phyloP scores from a whole-genome alignment of 176 grass and related monocot genomes.

The Calamus simplicifolius region DNA sequence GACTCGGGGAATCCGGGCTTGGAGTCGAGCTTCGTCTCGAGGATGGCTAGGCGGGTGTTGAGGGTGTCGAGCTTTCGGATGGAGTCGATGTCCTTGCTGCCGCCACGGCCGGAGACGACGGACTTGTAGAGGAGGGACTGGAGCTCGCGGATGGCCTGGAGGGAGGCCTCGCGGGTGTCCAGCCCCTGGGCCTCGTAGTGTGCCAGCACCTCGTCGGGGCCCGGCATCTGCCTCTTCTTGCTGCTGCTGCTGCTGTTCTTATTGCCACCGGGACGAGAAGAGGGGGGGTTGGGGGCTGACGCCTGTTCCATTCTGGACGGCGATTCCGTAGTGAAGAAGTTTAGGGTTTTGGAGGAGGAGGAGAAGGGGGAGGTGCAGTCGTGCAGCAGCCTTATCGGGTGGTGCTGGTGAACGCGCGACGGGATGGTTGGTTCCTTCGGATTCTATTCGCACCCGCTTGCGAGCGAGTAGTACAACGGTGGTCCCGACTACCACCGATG shows the following conservation, averaged over 20 bases:
- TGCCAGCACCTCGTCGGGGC: constrained; percentile 15
- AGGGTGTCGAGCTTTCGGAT: constrained; percentile 21
- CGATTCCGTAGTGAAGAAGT: too few species aligned
- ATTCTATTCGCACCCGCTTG: too few species aligned
- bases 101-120: constrained; percentile 7
- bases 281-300: not conserved
- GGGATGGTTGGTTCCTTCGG: too few species aligned
- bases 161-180: constrained; percentile 7
- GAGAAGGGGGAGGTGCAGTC: too few species aligned
- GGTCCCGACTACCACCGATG: too few species aligned
- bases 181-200: constrained; percentile 22
- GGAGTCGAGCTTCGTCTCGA: constrained; percentile 22
- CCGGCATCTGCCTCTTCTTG: not conserved
- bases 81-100: constrained; percentile 15
- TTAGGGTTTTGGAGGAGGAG: too few species aligned
- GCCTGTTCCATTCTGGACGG: constrained; percentile 5
- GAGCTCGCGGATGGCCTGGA: constrained; percentile 19
- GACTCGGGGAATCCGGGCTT: constrained; percentile 12
- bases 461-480: too few species aligned
- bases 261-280: not conserved
- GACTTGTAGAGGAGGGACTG: constrained; percentile 22
- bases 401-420: too few species aligned
- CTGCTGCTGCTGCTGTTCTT: not conserved
- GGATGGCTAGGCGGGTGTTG: constrained; percentile 23
- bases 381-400: too few species aligned